Percentiles rank a stretch among this genome's conserved stretches.
Conservation (phyloP, 352 stramenopile species). For the Hyaloperonospora arabidopsidis region DNA sequence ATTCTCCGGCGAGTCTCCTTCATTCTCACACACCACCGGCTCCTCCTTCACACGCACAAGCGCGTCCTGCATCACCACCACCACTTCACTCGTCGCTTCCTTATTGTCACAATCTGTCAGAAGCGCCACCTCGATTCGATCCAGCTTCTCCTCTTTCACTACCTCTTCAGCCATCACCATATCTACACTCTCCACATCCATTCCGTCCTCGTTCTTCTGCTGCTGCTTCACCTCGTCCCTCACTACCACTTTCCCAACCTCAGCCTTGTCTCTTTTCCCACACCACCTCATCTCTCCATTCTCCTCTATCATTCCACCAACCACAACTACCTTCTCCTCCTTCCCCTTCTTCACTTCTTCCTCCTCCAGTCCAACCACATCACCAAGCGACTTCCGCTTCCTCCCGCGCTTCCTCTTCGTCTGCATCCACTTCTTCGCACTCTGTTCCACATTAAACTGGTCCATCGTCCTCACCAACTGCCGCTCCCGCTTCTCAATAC, state of each 20-base stretch:
- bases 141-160: background rate
- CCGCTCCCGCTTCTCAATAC: constrained; percentile 11
- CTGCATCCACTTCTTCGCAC: background rate
- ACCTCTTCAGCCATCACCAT: constrained; percentile 1
- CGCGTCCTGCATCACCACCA: constrained; percentile 2
- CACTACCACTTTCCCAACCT: background rate
- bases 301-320: background rate
- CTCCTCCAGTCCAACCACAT: no score
- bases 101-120: background rate
- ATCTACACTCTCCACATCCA: constrained; percentile 2
- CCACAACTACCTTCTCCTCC: constrained; percentile 2
- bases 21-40: background rate
- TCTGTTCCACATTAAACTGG: background rate
- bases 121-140: background rate
- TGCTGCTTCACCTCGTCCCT: background rate
- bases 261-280: background rate
- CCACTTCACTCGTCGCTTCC: constrained; percentile 4
- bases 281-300: background rate
- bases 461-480: constrained; percentile 7
- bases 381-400: background rate
- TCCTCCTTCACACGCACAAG: constrained; percentile 17
- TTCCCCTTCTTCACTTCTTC: constrained; percentile 1
- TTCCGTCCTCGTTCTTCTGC: background rate
- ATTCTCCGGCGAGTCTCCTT: background rate
- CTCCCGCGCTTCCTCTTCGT: constrained; percentile 4